These are phyloP conservation scores for Coemansia sp. DNA, from an alignment of 192 early-diverging fungal species.

Conservation along the genomic window DNA sequence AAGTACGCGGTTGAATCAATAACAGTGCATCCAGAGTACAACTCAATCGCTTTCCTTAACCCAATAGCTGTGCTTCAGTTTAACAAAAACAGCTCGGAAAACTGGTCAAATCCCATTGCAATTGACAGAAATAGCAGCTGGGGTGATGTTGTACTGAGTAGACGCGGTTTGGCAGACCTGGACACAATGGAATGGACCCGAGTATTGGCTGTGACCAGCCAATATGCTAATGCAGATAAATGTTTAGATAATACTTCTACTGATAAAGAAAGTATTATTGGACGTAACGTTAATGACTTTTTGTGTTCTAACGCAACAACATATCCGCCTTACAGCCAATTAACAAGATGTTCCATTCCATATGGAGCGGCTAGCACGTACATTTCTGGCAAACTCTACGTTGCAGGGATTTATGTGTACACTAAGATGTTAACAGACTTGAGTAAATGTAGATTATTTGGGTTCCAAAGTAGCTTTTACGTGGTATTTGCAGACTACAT, in stretches of 20 bases:
- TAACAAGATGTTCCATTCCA: conserved; percentile 2
- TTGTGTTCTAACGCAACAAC: neutral
- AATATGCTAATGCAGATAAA: no score
- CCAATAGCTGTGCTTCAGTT: conserved; percentile 12
- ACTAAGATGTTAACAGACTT: neutral
- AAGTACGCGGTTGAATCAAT: conserved; percentile 6
- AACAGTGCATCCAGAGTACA: conserved; percentile 10
- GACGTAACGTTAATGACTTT: neutral
- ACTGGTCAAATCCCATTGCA: conserved; percentile 5
- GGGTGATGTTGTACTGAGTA: neutral
- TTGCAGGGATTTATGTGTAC: neutral
- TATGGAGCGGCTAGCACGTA: neutral
- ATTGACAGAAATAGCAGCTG: neutral
- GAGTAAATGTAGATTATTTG: neutral
- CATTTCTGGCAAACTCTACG: neutral
- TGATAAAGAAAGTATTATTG: neutral
- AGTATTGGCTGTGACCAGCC: no score
- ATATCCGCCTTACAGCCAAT: neutral
- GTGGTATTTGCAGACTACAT: conserved; percentile 6
- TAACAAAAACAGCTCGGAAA: neutral
- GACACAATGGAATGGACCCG: neutral
- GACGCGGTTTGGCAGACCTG: neutral
- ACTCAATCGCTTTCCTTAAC: neutral
- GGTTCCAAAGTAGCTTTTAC: neutral
- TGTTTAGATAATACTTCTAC: no score